Percentiles rank a stretch among this genome's conserved stretches.
Conservation (phyloP, 495 filamentous ascomycete species). For the Evansstolkia leycettana region DNA sequence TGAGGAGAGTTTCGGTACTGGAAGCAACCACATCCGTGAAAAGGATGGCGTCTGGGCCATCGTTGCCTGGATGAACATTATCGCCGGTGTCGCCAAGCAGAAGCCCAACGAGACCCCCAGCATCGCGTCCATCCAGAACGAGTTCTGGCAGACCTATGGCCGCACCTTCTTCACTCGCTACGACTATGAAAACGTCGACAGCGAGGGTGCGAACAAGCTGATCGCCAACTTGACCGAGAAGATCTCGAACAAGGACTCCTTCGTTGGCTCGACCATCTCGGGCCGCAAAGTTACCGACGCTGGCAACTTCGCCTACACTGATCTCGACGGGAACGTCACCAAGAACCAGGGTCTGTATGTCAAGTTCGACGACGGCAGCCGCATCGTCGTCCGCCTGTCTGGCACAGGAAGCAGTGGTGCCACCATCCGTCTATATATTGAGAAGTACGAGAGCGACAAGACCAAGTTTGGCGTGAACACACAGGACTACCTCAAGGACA, state of each 20-base stretch:
- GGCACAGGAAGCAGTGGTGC: constrained; percentile 91
- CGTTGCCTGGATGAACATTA: constrained; percentile 96
- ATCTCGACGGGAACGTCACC: constrained; percentile 88
- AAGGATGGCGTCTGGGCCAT: constrained; percentile 98
- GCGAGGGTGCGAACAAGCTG: constrained; percentile 79
- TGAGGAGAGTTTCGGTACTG: constrained; percentile 95
- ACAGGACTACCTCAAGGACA: constrained; percentile 88
- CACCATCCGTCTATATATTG: constrained; percentile 91
- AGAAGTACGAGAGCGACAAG: constrained; percentile 74
- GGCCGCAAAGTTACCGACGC: constrained; percentile 78
- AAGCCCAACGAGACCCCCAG: constrained; percentile 62
- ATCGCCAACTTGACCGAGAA: constrained; percentile 59
- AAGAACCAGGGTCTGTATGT: constrained; percentile 94
- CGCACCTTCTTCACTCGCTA: constrained; percentile 98
- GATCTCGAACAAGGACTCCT: constrained; percentile 57
- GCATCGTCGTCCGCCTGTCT: constrained; percentile 86
- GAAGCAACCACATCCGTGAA: constrained; percentile 98
- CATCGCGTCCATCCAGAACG: constrained; percentile 88
- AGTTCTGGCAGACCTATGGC: constrained; percentile 95
- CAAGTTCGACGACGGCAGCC: constrained; percentile 88
- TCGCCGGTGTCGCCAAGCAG: constrained; percentile 81
- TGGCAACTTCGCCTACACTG: constrained; percentile 94
- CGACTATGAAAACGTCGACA: constrained; percentile 92
- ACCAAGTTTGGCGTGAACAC: constrained; percentile 64
- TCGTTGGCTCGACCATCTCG: constrained; percentile 69